These are phyloP conservation scores for Spergularia azorica DNA, from an alignment of 179 eudicot genomes.

Conservation along the genomic window DNA sequence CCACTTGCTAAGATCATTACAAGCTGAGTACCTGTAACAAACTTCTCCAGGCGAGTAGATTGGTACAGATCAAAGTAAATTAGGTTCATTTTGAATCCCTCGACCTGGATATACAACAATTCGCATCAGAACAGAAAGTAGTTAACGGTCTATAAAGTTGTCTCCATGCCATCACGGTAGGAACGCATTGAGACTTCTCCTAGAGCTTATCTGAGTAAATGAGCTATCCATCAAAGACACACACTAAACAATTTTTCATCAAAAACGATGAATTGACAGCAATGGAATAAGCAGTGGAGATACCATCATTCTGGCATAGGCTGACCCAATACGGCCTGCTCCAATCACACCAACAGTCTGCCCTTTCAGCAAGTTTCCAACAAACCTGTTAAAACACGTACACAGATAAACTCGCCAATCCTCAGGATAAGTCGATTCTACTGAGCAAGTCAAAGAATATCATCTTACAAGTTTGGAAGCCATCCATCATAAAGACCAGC, in stretches of 20 bases:
- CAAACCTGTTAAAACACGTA: constrained; percentile 52
- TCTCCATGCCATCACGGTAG: not conserved
- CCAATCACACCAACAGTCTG: constrained; percentile 99
- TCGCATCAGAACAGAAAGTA: not conserved
- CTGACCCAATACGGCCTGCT: constrained; percentile 97
- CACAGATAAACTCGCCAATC: not conserved
- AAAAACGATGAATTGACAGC: not conserved
- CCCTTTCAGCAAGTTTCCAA: constrained; percentile 98
- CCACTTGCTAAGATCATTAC: not conserved
- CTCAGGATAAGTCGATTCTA: not conserved
- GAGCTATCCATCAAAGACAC: not conserved
- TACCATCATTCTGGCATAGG: constrained; percentile 99
- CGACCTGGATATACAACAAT: constrained; percentile 49
- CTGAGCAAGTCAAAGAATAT: not conserved
- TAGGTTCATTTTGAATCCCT: constrained; percentile 98
- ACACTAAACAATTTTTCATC: not conserved
- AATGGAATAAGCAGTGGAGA: not conserved
- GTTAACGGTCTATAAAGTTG: not conserved
- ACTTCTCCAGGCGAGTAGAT: constrained; percentile 91
- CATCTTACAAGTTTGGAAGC: constrained; percentile 91
- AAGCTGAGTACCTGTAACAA: constrained; percentile 67
- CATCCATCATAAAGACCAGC: constrained; percentile 93
- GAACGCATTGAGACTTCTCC: not conserved
- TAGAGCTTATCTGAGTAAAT: not conserved
- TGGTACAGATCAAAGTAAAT: constrained; percentile 93